A percentile compares a stretch with the other conserved stretches of the same genome.
Conservation (phyloP, 352 stramenopile species). For the Phytopythium litorale region DNA sequence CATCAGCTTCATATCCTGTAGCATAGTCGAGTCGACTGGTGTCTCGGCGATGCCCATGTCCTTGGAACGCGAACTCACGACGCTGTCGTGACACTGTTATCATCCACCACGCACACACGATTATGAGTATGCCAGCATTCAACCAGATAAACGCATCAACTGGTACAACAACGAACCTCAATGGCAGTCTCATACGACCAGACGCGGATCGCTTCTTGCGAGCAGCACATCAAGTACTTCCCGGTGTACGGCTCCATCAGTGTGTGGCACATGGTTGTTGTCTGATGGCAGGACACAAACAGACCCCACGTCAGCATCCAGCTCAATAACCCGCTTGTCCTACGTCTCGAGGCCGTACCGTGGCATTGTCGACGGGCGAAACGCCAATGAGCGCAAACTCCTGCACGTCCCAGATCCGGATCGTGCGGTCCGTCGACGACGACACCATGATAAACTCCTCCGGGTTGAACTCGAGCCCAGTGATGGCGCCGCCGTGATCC, state of each 20-base stretch:
- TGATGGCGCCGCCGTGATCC: conserved; percentile 74
- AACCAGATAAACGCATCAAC: background rate
- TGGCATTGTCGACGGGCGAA: conserved; percentile 71
- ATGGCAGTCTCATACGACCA: conserved; percentile 86
- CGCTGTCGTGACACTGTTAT: conserved; percentile 69
- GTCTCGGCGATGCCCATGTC: conserved; percentile 46
- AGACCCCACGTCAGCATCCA: background rate
- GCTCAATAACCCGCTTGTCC: background rate
- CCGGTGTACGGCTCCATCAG: conserved; percentile 69
- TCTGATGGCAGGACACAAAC: conserved; percentile 23
- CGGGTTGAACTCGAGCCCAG: conserved; percentile 79
- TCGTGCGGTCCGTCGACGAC: conserved; percentile 62
- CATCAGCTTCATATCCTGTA: conserved; percentile 83
- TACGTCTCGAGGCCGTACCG: conserved; percentile 23
- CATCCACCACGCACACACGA: conserved; percentile 2
- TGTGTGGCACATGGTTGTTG: conserved; percentile 80
- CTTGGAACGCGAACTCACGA: conserved; percentile 54
- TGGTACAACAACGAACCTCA: conserved; percentile 29
- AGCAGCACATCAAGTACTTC: conserved; percentile 79
- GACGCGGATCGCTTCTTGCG: conserved; percentile 67
- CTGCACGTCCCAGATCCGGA: conserved; percentile 87
- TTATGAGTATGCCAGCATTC: background rate
- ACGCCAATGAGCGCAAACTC: conserved; percentile 77
- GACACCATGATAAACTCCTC: conserved; percentile 87
- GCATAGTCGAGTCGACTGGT: conserved; percentile 70